These are phyloP conservation scores for Lachnellula suecica DNA, from an alignment of 2,329 filamentous ascomycete genomes.

Conservation along the genomic window DNA sequence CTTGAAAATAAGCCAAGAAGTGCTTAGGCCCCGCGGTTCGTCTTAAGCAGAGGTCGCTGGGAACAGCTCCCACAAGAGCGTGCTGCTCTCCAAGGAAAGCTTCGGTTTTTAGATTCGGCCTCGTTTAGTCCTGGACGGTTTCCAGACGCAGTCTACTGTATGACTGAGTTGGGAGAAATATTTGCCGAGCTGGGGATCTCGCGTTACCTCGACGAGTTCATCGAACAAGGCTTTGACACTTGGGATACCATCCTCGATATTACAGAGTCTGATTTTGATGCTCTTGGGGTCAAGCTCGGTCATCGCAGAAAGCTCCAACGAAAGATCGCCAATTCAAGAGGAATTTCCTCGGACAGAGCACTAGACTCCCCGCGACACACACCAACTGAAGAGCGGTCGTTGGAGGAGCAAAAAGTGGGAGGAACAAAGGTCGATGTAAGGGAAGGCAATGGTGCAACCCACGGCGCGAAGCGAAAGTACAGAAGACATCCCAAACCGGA, in stretches of 20 bases:
- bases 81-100: background rate
- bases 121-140: slow-evolving; percentile 28
- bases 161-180: slow-evolving; percentile 58
- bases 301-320: slow-evolving; percentile 85
- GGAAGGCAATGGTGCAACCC: slow-evolving; percentile 41
- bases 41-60: background rate
- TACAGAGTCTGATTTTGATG: slow-evolving; percentile 78
- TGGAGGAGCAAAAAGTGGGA: slow-evolving; percentile 53
- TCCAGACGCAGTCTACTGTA: slow-evolving; percentile 35
- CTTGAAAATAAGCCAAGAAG: background rate
- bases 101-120: background rate
- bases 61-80: background rate
- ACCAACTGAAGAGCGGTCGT: slow-evolving; percentile 57
- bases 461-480: slow-evolving; percentile 68
- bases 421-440: slow-evolving; percentile 41
- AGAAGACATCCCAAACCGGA: slow-evolving; percentile 78
- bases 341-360: slow-evolving; percentile 43
- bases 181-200: slow-evolving; percentile 75
- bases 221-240: slow-evolving; percentile 79
- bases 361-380: slow-evolving; percentile 38
- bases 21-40: background rate
- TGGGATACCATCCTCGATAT: slow-evolving; percentile 85
- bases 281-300: slow-evolving; percentile 74
- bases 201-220: slow-evolving; percentile 72
- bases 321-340: slow-evolving; percentile 73